Base-by-base conservation (phyloP, 345 rosid genomes). In the Toxicodendron radicans region DNA sequence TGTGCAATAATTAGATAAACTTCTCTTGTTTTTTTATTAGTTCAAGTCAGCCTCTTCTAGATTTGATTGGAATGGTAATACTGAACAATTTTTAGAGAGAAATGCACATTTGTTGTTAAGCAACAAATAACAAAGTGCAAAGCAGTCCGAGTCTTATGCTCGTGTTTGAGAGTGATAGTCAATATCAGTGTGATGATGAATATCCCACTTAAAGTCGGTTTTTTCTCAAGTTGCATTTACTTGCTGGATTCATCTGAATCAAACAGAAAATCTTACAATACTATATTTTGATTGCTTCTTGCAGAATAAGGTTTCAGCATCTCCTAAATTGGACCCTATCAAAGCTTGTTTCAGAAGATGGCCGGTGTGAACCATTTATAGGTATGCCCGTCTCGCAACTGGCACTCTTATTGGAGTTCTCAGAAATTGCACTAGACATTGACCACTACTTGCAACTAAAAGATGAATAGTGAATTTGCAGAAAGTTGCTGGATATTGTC, bases 281-380 rank as follows among this genome's bases (percentile, higher is more conserved):
- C 20, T 58, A 27, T 48, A 18, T 41, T 52, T 14, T 53, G 69
- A 70, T 75, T 48, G n/a, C 7, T 49, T 2, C 14, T 52, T 43
- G 64, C 33, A 53, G 64, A 43, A 62, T 58, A 33, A 21, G 38
- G 51, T 70, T 70, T 57, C 38, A 35, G 46, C 64, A 21, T 21
- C 32, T 21, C 7, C 11, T 35, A 23, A 20, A 41, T 56, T 56
- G 61, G 62, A 35, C 62, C 21, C 62, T 7, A 5, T 13, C 20
- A 14, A 10, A 70, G 9, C 23, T 21, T 43, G 49, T 21, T 16
- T 56, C 9, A 38, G 43, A 41, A 27, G 16, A 58, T 70, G 41
- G 41, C 38, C 41, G 64, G 54, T 18, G 33, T 18, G 5, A 58
- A 16, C 21, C 54, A 43, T 23, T 57, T 70, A 41, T 38, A 23